A percentile compares a stretch with the other conserved stretches of the same genome.
Evolutionary conservation across 164 flowering plant species (phyloP).

Genomic region (Nelumbo lutea): DNA sequence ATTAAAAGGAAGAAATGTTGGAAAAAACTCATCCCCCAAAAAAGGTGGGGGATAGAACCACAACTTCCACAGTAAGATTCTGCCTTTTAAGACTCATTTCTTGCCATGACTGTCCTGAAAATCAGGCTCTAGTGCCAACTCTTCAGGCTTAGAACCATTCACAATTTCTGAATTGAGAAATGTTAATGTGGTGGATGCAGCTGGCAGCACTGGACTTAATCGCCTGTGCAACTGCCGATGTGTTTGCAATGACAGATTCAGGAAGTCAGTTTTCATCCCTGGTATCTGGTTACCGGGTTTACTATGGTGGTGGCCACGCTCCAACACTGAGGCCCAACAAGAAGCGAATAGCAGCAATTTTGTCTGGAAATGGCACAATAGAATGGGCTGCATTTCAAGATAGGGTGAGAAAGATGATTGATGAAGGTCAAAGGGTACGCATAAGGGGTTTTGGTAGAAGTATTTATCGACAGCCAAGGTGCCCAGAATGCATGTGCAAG

Average conservation of each 20-base stretch:
- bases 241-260: slow-evolving; percentile 96
- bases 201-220: slow-evolving; percentile 95
- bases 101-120: no score
- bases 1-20: no score
- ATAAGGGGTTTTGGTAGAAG: slow-evolving; percentile 58
- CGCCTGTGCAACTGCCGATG: slow-evolving; percentile 92
- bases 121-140: background rate
- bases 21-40: no score
- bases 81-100: no score
- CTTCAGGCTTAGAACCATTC: background rate
- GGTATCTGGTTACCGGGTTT: slow-evolving; percentile 83
- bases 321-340: slow-evolving; percentile 85
- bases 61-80: no score
- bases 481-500: slow-evolving; percentile 90
- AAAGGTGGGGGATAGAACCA: no score
- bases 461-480: slow-evolving; percentile 83
- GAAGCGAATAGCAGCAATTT: slow-evolving; percentile 73
- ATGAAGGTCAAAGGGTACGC: slow-evolving; percentile 64
- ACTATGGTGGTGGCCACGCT: slow-evolving; percentile 71
- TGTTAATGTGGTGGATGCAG: slow-evolving; percentile 39
- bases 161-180: background rate
- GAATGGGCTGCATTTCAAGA: slow-evolving; percentile 62
- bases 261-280: slow-evolving; percentile 96
- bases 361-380: slow-evolving; percentile 57
- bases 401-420: slow-evolving; percentile 76